A percentile compares a stretch with the other conserved stretches of the same genome.
Conservation (phyloP, 2,329 filamentous ascomycete species). For the Podosphaera xanthii region DNA sequence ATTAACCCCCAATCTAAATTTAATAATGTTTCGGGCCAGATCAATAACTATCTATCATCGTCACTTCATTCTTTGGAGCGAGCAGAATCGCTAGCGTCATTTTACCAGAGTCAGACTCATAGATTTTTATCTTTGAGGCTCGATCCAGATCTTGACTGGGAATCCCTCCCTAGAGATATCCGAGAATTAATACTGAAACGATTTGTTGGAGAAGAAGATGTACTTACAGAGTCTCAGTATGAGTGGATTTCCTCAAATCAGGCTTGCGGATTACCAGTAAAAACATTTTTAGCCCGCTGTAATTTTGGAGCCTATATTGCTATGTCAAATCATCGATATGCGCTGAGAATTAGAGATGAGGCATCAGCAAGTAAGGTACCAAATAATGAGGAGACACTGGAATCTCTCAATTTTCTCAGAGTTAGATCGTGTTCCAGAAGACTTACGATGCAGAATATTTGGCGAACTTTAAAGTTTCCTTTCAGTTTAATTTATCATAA, state of each 20-base stretch:
- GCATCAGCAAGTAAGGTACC: slow-evolving; percentile 1
- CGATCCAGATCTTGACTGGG: slow-evolving; percentile 27
- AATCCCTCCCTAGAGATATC: slow-evolving; percentile 23
- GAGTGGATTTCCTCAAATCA: slow-evolving; percentile 9
- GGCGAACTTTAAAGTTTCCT: slow-evolving; percentile 5
- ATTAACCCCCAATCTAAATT: not conserved
- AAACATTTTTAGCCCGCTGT: slow-evolving; percentile 9
- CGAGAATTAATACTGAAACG: slow-evolving; percentile 23
- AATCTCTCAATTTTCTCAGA: slow-evolving; percentile 5
- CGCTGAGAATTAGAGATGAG: slow-evolving; percentile 3
- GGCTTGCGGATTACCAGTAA: slow-evolving; percentile 5
- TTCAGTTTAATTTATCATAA: slow-evolving; percentile 19
- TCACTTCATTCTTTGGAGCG: slow-evolving; percentile 18
- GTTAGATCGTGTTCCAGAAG: slow-evolving; percentile 3
- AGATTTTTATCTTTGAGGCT: slow-evolving; percentile 25
- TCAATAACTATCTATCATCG: slow-evolving; percentile 5
- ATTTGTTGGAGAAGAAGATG: slow-evolving; percentile 20
- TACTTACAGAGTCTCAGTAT: slow-evolving; percentile 7
- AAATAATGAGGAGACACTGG: slow-evolving; percentile 3
- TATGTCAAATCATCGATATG: slow-evolving; percentile 7
- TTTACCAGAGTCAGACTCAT: slow-evolving; percentile 19
- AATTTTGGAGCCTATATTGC: slow-evolving; percentile 11
- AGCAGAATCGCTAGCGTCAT: slow-evolving; percentile 5
- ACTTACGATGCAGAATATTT: slow-evolving; percentile 2
- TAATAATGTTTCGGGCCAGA: slow-evolving; percentile 4